phyloP scores from a whole-genome alignment of 1,139 yeast genomes.

The Blastobotrys apis region DNA sequence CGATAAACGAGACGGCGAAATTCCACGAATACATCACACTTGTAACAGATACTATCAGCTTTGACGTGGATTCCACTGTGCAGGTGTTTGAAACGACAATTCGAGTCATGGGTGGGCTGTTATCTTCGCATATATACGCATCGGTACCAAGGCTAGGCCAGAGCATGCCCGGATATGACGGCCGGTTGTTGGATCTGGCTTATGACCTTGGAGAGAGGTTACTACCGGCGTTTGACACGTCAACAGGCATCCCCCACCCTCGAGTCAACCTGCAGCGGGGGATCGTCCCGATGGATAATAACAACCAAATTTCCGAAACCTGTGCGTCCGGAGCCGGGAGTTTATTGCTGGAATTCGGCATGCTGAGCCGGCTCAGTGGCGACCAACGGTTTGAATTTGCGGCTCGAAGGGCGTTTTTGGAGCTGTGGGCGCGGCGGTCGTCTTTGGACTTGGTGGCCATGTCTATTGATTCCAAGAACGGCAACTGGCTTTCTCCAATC shows the following conservation, averaged over 20 bases:
- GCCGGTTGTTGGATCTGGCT: constrained; percentile 64
- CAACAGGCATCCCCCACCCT: constrained; percentile 64
- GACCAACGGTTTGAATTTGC: constrained; percentile 65
- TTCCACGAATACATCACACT: constrained; percentile 49
- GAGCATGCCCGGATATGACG: constrained; percentile 52
- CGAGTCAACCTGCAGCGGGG: constrained; percentile 62
- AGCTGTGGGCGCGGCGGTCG: constrained; percentile 66
- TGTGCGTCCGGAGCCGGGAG: constrained; percentile 87
- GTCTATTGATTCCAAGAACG: constrained; percentile 62
- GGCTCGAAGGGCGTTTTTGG: constrained; percentile 60
- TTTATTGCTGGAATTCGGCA: constrained; percentile 72
- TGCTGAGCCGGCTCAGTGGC: constrained; percentile 67
- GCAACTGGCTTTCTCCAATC: constrained; percentile 54
- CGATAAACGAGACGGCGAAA: constrained; percentile 58
- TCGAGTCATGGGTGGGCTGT: constrained; percentile 85
- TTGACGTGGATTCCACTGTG: constrained; percentile 62
- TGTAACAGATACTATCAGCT: constrained; percentile 43
- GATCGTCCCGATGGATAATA: constrained; percentile 32
- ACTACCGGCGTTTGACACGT: constrained; percentile 58
- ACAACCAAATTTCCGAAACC: constrained; percentile 48
- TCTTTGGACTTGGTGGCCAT: constrained; percentile 65
- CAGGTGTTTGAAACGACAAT: constrained; percentile 88
- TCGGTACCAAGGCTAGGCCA: constrained; percentile 52
- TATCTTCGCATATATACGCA: constrained; percentile 73
- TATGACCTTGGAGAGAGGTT: constrained; percentile 65